A percentile compares a stretch with the other conserved stretches of the same genome.
Evolutionary conservation across 345 rosid genomes (phyloP).

Genomic region (Linum trigynum): DNA sequence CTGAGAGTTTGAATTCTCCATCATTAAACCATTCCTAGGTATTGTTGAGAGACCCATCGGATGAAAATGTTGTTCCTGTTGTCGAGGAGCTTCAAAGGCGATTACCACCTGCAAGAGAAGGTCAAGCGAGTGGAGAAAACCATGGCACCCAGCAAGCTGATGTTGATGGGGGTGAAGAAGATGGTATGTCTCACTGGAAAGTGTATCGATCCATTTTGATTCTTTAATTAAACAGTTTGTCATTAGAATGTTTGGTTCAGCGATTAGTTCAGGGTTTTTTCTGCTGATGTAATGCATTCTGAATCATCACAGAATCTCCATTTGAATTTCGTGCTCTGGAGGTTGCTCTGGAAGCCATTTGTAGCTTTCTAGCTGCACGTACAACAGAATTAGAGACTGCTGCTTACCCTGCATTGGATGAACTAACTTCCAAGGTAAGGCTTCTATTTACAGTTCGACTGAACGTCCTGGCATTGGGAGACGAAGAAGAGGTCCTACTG

Average conservation of each 20-base stretch:
- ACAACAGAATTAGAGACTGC: slow-evolving; percentile 77
- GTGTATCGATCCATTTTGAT: neutral
- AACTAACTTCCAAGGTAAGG: slow-evolving; percentile 79
- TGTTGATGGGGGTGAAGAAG: slow-evolving; percentile 71
- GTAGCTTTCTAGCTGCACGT: slow-evolving; percentile 87
- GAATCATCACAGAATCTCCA: slow-evolving; percentile 52
- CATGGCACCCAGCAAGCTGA: slow-evolving; percentile 38
- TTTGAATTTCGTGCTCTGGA: slow-evolving; percentile 80
- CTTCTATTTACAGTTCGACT: neutral
- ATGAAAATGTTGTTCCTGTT: slow-evolving; percentile 75
- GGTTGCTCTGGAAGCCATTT: slow-evolving; percentile 90
- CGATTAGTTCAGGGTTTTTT: neutral
- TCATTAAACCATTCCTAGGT: slow-evolving; percentile 34
- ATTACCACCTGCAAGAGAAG: slow-evolving; percentile 39
- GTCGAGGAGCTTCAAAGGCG: slow-evolving; percentile 87
- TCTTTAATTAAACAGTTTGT: neutral
- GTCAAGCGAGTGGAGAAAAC: slow-evolving; percentile 46
- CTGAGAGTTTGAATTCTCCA: no score
- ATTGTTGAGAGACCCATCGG: slow-evolving; percentile 73
- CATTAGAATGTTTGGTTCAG: neutral
- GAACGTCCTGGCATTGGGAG: neutral
- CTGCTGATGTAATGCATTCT: slow-evolving; percentile 16
- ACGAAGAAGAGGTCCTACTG: neutral
- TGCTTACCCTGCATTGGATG: slow-evolving; percentile 97
- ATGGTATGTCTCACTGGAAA: slow-evolving; percentile 42